Evolutionary conservation across 805 yeast genomes (phyloP), one percentile per base, ranked within the genome.

Genomic region (Candida qinlingensis): DNA sequence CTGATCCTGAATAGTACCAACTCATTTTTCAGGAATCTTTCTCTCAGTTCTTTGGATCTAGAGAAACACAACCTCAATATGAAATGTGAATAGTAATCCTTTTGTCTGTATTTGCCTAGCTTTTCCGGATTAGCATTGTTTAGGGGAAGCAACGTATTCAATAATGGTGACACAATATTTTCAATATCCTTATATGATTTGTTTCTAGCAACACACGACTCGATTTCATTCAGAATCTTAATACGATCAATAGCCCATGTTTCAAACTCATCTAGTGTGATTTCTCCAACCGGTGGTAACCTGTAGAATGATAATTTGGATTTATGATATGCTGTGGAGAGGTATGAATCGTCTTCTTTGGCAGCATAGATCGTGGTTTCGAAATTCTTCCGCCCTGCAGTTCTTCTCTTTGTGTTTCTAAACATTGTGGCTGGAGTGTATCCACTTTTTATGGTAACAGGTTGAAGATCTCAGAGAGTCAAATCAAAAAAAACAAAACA

Each of bases 201-300:
- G 51, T 83, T 81, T 56, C 95, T 74, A 27, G 84, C 80, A 39
- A 76, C 60, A 54, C 86, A 79, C 1, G 88, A 77, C 60, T 92
- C 97, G 44, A 94, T 83, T 62, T 89, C 96, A 47, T 90, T 77
- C 50, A 94, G 72, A 7, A 94, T 79, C 61, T 85, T 82, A 53
- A 92, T 73, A 51, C 99, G 71, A 61, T 92, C 98, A 47, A 94
- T 84, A 5, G 98, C 98, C 97, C 97, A 94, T 5, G 76, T 74
- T 68, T 94, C 99, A 66, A 94, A 94, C 59, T 94, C 87, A 54
- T 91, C 97, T 13, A 94, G 67, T 0, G 97, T 88, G 58, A 94
- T 83, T 66, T 94, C 98, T 11, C 83, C 81, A 33, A 75, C 68
- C 0, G 98, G 98, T 9, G 96, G 94, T 6, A 70, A 54, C 28